Conservation (phyloP, 371 early-diverging fungal genomes). For the Mortierella sp. region DNA sequence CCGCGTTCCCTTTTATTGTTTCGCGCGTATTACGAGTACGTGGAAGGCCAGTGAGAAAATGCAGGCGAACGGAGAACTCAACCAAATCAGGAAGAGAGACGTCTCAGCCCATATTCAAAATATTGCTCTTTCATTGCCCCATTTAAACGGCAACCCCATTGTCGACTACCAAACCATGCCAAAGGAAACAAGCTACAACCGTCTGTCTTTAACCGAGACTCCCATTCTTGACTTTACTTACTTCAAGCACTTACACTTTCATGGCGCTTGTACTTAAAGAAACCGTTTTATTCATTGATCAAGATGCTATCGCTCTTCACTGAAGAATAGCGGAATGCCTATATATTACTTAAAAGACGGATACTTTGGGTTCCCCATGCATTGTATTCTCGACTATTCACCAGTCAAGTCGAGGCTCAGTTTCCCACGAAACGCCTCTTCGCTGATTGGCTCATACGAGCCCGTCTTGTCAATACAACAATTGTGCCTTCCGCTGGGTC, state of each 20-base stretch:
- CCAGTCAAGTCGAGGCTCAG: constrained; percentile 11
- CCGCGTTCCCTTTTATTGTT: neutral
- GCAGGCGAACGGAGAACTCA: neutral
- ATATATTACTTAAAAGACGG: neutral
- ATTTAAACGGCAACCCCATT: no score
- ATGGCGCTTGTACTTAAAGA: no score
- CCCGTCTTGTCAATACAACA: neutral
- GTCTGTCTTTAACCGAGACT: no score
- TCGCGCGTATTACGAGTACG: neutral
- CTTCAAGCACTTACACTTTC: no score
- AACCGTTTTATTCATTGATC: no score
- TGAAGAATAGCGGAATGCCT: no score
- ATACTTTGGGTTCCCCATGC: neutral
- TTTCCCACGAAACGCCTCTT: constrained; percentile 24
- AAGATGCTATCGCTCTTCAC: no score
- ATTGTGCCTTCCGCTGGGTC: no score
- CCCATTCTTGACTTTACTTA: no score
- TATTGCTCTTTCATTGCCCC: neutral
- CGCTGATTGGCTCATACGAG: constrained; percentile 27
- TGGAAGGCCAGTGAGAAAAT: neutral
- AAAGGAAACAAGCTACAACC: no score
- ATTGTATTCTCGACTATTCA: neutral
- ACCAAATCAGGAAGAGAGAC: constrained; percentile 10
- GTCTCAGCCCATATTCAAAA: neutral
- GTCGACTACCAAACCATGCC: no score